Evolutionary conservation across 78 protist genomes (phyloP), one percentile per base, ranked within the genome.

Genomic region (Chrysochromulina parva): DNA sequence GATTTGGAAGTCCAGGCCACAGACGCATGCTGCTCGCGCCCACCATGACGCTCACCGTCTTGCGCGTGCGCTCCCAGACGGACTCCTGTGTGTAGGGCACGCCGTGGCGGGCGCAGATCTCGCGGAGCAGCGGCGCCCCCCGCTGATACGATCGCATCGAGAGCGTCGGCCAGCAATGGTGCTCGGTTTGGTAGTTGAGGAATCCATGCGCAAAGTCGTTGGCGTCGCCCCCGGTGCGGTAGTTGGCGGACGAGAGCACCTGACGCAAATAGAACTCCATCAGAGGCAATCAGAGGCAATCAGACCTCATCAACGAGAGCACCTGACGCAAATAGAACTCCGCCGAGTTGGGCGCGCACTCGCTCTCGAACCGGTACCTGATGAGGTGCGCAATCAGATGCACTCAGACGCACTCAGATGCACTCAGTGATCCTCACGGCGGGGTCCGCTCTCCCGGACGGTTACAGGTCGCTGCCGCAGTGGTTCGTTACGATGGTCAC

Each of bases 121-220:
- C 90, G 53, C 59, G 53, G 17, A 60, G 48, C 76, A 1, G 10
- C 17, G 90, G 90, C 59, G 67, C 81, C 38, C 26, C 78, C n/a
- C 57, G 16, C 81, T 82, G 93, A 24, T 82, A 82, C 65, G 58
- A 13, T n/a, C 57, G 93, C 54, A 82, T 66, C 19, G 90, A 66
- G 26, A 90, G 93, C 50, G 26, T 16, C 47, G 93, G 93, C 76
- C 73, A 90, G 66, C 13, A 38, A 24, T 90, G 93, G 82, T 90
- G 93, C 93, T 90, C 93, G 66, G 82, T 90, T 80, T 90, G 93
- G 89, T 90, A 90, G 93, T 90, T 90, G 24, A 82, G 82, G 89
- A 89, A 90, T 0, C 93, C 88, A 60, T 90, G 88, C 92, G 38
- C 6, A 58, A 90, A 80, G 76, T 90, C 92, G 92, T 58, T 58